Evolutionary conservation across 306 rosid genomes (phyloP), one percentile per base, ranked within the genome.

Genomic region (Chamaecrista fasciculata): DNA sequence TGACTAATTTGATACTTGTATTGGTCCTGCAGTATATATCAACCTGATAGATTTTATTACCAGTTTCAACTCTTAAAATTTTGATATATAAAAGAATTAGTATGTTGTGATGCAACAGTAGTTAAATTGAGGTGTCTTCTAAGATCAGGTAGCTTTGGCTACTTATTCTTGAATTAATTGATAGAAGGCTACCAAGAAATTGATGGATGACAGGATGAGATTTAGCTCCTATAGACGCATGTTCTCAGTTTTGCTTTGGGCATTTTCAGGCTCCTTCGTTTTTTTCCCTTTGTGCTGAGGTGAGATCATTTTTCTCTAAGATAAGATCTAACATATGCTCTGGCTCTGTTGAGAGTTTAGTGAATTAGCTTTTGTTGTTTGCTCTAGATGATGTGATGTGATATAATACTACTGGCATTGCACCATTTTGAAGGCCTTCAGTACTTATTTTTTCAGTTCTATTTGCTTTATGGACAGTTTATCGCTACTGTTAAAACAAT

Each of bases 201-300:
- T 49, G 77, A 50, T 72, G 68, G 62, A 50, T 62, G 51, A 34
- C 29, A 18, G 52, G 67, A 26, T 62, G 37, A 51, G 70, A 42
- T 57, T 62, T 74, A 65, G 66, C 62, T 73, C 11, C 20, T 24
- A 64, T 82, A 51, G 77, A 58, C 42, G 63, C 53, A 37, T 55
- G 51, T 64, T 69, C 40, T 65, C 56, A 76, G 53, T 64, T 69
- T 69, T 69, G 64, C 61, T 80, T 57, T 62, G 56, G 74, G 65
- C 79, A 73, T 68, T 81, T 63, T 69, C 80, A 36, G 80, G 75
- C 72, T 52, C 50, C 72, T 64, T 47, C 73, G 69, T 34, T 47
- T 56, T 21, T 36, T 1, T 29, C 63, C 57, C 58, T 56, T 44
- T 67, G 50, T 75, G 61, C 64, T 44, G 65, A 78, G 76, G 70